Conservation (phyloP, 139 green algal genomes). For the Medakamo hakoo region DNA sequence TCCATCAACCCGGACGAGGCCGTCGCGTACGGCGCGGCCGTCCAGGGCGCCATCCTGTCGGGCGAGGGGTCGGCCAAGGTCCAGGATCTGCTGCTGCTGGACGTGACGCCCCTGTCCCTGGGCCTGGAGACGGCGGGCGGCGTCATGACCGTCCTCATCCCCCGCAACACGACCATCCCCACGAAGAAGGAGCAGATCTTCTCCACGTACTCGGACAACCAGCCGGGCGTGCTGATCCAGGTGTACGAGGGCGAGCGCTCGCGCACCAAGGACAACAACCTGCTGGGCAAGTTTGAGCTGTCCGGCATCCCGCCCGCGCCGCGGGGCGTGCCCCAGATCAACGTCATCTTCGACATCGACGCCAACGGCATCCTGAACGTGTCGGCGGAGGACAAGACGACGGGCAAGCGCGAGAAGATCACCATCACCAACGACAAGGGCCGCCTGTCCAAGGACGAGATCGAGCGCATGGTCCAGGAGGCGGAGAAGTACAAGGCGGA, state of each 20-base stretch:
- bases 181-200: slow-evolving; percentile 99
- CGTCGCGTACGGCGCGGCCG: slow-evolving; percentile 93
- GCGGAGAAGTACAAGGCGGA: slow-evolving; percentile 98
- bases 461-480: slow-evolving; percentile 94
- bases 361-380: slow-evolving; percentile 99
- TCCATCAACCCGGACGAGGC: slow-evolving; percentile 99
- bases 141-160: slow-evolving; percentile 88
- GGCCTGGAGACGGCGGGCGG: slow-evolving; percentile 91
- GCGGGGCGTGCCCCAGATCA: slow-evolving; percentile 94
- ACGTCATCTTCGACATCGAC: slow-evolving; percentile 94
- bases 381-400: slow-evolving; percentile 91
- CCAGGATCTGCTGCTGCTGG: slow-evolving; percentile 94
- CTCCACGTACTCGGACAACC: slow-evolving; percentile 97
- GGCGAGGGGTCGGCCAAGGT: slow-evolving; percentile 87
- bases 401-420: slow-evolving; percentile 94
- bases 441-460: slow-evolving; percentile 92
- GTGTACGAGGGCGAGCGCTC: slow-evolving; percentile 67
- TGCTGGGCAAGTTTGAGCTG: slow-evolving; percentile 98
- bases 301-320: slow-evolving; percentile 90
- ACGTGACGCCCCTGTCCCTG: slow-evolving; percentile 87
- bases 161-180: slow-evolving; percentile 94
- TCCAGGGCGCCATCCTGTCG: slow-evolving; percentile 90
- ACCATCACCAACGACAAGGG: slow-evolving; percentile 99
- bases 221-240: slow-evolving; percentile 94
- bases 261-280: slow-evolving; percentile 87